Evolutionary conservation across 1,284 basidiomycete genomes (phyloP), one percentile per base, ranked within the genome.

Genomic region (Fomitiporia mediterranea): DNA sequence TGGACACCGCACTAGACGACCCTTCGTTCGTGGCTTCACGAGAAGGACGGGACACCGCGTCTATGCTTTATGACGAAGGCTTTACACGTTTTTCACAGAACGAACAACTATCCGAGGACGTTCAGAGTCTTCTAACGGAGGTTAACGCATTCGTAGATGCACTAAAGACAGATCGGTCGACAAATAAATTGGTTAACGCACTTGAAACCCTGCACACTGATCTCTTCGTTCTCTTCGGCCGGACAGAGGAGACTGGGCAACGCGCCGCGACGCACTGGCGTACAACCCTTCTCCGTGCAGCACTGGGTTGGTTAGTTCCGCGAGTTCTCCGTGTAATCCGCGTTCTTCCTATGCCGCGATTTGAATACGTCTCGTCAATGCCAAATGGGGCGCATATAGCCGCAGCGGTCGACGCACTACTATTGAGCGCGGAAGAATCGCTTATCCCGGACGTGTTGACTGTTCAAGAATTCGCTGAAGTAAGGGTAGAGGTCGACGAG

Each of bases 381-480:
- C 9, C 25, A 4, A 64, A 58, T 4, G 52, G 56, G 4, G 8
- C 25, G 21, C 37, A 56, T 17, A 51, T 76, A 42, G 72, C 74
- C 39, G 69, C 65, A 1, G 75, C 71, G 1, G 51, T 78, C 27
- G 74, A 77, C 54, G 66, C 73, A 5, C 57, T 72, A 1, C 62
- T 72, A n/a, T 67, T 76, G 59, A 64, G 64, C 3, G 61, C 68
- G 3, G 59, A 61, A 21, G 57, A 66, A 3, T 68, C 69, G 5
- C 64, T 79, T 32, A 60, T 76, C 0, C 77, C 78, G 3, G 78
- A 79, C 59, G 67, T 70, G 42, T 58, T 80, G 2, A 61, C 64
- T n/a, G 58, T 79, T 43, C 69, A 68, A 62, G 74, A 73, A 44
- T 74, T 67, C 68, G 76, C 68, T 51, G 76, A 79, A 60, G 54